These are phyloP conservation scores for Collybia sp. DNA, from an alignment of 768 basidiomycete species.

Conservation along the genomic window DNA sequence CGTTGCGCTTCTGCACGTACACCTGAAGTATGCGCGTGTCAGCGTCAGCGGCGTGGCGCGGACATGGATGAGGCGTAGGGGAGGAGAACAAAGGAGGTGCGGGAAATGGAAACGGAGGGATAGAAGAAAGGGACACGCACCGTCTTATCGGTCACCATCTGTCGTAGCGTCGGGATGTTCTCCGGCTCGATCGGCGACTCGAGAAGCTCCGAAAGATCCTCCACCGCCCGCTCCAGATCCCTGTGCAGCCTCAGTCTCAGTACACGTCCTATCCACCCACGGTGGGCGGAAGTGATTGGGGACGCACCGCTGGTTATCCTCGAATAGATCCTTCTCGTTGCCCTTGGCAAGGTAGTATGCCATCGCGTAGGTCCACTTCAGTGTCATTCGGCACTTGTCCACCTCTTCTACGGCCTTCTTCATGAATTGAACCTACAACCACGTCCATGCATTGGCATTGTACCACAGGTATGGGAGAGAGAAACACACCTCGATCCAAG, in stretches of 20 bases:
- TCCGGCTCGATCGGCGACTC: constrained; percentile 91
- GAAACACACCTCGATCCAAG: constrained; percentile 85
- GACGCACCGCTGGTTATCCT: constrained; percentile 91
- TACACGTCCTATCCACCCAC: neutral
- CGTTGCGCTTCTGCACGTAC: constrained; percentile 96
- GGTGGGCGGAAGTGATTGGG: neutral
- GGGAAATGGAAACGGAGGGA: neutral
- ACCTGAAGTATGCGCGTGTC: constrained; percentile 34
- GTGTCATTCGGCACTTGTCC: constrained; percentile 85
- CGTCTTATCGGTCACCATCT: constrained; percentile 95
- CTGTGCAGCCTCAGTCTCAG: constrained; percentile 28
- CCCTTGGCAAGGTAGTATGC: constrained; percentile 91
- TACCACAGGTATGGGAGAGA: neutral
- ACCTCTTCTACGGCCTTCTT: constrained; percentile 96
- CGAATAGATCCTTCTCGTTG: constrained; percentile 93
- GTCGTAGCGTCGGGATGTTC: constrained; percentile 72
- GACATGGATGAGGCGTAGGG: too few relatives aligned
- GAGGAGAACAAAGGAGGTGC: neutral
- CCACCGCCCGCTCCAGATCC: constrained; percentile 92
- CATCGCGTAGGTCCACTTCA: constrained; percentile 99
- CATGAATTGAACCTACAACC: constrained; percentile 79
- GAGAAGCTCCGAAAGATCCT: constrained; percentile 88
- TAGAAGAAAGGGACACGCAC: constrained; percentile 34
- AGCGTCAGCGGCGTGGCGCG: too few relatives aligned
- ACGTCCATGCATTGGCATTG: neutral